phyloP scores from a whole-genome alignment of 805 yeast genomes.

The Limtongia smithiae region DNA sequence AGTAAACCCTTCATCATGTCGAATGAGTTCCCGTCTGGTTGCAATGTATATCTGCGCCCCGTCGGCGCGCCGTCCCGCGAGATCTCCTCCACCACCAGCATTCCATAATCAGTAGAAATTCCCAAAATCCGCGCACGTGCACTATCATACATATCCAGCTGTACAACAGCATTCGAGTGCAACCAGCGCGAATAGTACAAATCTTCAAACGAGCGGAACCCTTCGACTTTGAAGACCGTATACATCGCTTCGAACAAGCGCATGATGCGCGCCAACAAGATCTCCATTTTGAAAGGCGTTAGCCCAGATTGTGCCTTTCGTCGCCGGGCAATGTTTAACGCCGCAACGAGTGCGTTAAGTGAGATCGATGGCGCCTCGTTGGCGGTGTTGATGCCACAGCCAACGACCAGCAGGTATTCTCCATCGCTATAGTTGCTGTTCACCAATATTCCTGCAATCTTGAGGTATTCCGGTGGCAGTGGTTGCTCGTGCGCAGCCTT shows the following conservation, averaged over 20 bases:
- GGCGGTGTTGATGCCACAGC: constrained; percentile 80
- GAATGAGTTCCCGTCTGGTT: constrained; percentile 97
- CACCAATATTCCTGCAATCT: constrained; percentile 80
- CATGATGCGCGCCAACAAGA: constrained; percentile 64
- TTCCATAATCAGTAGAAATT: constrained; percentile 79
- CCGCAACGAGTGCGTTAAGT: constrained; percentile 62
- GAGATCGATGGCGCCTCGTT: constrained; percentile 93
- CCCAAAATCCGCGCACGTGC: constrained; percentile 68
- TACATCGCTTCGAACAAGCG: constrained; percentile 62
- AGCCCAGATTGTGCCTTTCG: constrained; percentile 44
- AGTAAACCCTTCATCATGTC: constrained; percentile 91
- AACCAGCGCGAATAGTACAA: constrained; percentile 84
- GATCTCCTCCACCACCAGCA: constrained; percentile 70
- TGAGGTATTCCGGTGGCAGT: constrained; percentile 46
- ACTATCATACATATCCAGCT: constrained; percentile 52
- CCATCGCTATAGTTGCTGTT: constrained; percentile 66
- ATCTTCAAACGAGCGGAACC: constrained; percentile 63
- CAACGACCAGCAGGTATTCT: constrained; percentile 66
- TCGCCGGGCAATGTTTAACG: constrained; percentile 53
- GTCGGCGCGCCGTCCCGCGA: constrained; percentile 46
- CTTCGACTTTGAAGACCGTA: constrained; percentile 52
- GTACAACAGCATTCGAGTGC: constrained; percentile 71
- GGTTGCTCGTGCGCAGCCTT: constrained; percentile 31
- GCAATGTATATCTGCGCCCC: constrained; percentile 63
- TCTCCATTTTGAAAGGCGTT: constrained; percentile 46